A percentile compares a stretch with the other conserved stretches of the same genome.
phyloP scores from a whole-genome alignment of 768 basidiomycete genomes.

The Serendipita sp. region DNA sequence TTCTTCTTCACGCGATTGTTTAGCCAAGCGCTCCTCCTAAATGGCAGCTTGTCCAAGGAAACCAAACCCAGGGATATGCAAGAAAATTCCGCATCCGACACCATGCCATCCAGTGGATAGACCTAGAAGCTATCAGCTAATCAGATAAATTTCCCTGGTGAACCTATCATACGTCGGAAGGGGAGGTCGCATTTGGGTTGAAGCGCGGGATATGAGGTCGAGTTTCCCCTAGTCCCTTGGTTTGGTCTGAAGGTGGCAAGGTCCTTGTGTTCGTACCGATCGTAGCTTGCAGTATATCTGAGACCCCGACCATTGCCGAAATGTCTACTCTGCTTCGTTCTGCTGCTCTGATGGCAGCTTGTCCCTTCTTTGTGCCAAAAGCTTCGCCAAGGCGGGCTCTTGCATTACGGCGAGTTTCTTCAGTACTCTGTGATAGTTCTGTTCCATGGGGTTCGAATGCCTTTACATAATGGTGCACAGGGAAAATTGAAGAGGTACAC shows the following conservation, averaged over 20 bases:
- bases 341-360: constrained; percentile 62
- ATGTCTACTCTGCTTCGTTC: constrained; percentile 87
- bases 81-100: constrained; percentile 69
- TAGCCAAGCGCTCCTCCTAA: constrained; percentile 50
- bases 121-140: constrained; percentile 16
- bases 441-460: constrained; percentile 50
- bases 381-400: constrained; percentile 72
- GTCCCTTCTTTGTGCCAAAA: constrained; percentile 92
- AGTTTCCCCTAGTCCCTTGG: constrained; percentile 43
- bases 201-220: constrained; percentile 64
- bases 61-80: constrained; percentile 46
- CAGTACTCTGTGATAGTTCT: constrained; percentile 23
- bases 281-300: constrained; percentile 62
- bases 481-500: constrained; percentile 48
- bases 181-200: constrained; percentile 45
- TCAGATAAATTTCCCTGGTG: not conserved
- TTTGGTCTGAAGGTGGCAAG: constrained; percentile 59
- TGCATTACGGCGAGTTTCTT: constrained; percentile 38
- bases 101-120: constrained; percentile 58
- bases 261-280: constrained; percentile 59
- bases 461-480: constrained; percentile 68
- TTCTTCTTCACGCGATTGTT: constrained; percentile 38
- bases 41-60: constrained; percentile 40
- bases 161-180: constrained; percentile 32
- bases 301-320: constrained; percentile 70